Percentiles rank a stretch among this genome's conserved stretches.
Conservation (phyloP, 192 early-diverging fungal species). For the Coemansia sp. region DNA sequence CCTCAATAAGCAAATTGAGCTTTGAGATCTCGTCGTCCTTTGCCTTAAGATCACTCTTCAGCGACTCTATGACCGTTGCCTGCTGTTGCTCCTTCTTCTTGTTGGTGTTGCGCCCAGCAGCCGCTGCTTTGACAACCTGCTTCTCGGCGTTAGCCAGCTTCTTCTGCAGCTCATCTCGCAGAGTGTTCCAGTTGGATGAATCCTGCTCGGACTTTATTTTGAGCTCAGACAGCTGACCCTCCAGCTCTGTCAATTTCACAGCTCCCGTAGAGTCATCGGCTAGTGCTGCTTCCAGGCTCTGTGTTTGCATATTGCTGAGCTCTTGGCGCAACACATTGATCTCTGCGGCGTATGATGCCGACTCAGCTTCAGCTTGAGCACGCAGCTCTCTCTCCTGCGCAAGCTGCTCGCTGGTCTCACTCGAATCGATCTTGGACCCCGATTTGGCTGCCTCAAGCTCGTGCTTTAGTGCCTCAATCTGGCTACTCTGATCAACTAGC, state of each 20-base stretch:
- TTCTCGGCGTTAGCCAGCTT: slow-evolving; percentile 50
- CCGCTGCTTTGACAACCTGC: slow-evolving; percentile 51
- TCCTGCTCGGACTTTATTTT: slow-evolving; percentile 16
- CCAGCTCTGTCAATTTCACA: slow-evolving; percentile 17
- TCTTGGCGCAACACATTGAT: slow-evolving; percentile 14
- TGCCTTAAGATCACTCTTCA: slow-evolving; percentile 21
- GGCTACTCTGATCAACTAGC: slow-evolving; percentile 23
- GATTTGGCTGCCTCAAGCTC: slow-evolving; percentile 15
- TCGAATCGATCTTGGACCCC: background rate
- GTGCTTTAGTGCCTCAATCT: slow-evolving; percentile 27
- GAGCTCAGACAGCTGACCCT: slow-evolving; percentile 26
- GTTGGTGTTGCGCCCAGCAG: slow-evolving; percentile 43
- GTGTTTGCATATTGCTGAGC: slow-evolving; percentile 10
- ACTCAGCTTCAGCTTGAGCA: slow-evolving; percentile 18
- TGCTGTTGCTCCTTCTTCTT: slow-evolving; percentile 57
- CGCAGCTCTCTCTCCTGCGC: slow-evolving; percentile 28
- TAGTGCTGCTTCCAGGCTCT: background rate
- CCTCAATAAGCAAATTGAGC: slow-evolving; percentile 62
- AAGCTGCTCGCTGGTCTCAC: slow-evolving; percentile 1
- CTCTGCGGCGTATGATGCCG: slow-evolving; percentile 13
- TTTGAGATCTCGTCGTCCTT: slow-evolving; percentile 49
- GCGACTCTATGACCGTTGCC: slow-evolving; percentile 19
- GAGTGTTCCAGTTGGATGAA: slow-evolving; percentile 19
- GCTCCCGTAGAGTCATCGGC: slow-evolving; percentile 8
- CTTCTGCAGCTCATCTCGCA: slow-evolving; percentile 40